Evolutionary conservation across 805 yeast species (phyloP).

Genomic region (Lachancea quebecensis): DNA sequence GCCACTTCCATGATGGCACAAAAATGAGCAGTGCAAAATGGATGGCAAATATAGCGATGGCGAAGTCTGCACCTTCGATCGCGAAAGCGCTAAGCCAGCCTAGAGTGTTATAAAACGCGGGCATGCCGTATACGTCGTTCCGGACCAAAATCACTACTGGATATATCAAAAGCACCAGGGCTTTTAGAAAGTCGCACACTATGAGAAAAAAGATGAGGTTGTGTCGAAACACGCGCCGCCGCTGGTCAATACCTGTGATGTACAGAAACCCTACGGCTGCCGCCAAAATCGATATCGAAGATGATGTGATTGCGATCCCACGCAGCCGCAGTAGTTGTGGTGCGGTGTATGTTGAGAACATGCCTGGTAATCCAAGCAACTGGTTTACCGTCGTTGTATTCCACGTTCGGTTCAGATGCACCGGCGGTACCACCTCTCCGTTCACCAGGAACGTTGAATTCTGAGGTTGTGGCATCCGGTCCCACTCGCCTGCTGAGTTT

Average conservation of each 20-base stretch:
- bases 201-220: slow-evolving; percentile 61
- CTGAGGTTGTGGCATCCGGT: neutral
- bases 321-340: slow-evolving; percentile 24
- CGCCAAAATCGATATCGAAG: slow-evolving; percentile 42
- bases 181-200: slow-evolving; percentile 70
- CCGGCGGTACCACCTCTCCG: slow-evolving; percentile 5
- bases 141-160: slow-evolving; percentile 51
- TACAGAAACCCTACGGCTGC: slow-evolving; percentile 59
- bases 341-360: slow-evolving; percentile 24
- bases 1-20: slow-evolving; percentile 46
- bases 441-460: slow-evolving; percentile 2
- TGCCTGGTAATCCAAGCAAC: slow-evolving; percentile 30
- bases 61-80: slow-evolving; percentile 81
- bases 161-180: slow-evolving; percentile 57
- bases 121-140: slow-evolving; percentile 39
- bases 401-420: slow-evolving; percentile 5
- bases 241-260: slow-evolving; percentile 56
- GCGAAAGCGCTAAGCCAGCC: slow-evolving; percentile 79
- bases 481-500: neutral
- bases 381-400: slow-evolving; percentile 30
- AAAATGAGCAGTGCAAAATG: slow-evolving; percentile 75
- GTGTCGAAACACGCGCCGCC: slow-evolving; percentile 58
- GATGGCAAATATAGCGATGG: slow-evolving; percentile 73
- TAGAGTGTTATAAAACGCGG: slow-evolving; percentile 51
- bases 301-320: slow-evolving; percentile 41